Evolutionary conservation across 2,329 filamentous ascomycete genomes (phyloP).

Genomic region (Ophiostoma ips): DNA sequence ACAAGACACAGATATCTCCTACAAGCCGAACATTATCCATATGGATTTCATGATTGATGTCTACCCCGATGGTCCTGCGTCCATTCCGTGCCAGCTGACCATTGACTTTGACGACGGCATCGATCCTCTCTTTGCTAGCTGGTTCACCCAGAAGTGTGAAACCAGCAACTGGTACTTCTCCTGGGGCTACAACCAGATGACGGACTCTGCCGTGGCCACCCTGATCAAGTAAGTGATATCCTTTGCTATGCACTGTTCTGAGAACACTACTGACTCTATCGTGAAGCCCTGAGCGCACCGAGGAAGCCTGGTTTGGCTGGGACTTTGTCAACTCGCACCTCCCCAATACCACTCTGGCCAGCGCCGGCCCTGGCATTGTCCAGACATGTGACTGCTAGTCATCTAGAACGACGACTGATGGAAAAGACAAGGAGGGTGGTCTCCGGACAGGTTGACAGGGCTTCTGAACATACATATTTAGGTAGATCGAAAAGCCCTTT

Average conservation of each 20-base stretch:
- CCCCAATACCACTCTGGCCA: conserved; percentile 1
- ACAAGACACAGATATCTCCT: conserved; percentile 7
- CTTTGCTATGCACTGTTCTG: background rate
- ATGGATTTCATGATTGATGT: conserved; percentile 11
- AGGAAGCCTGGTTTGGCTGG: conserved; percentile 15
- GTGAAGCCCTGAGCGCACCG: conserved; percentile 8
- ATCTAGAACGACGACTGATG: background rate
- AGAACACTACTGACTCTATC: background rate
- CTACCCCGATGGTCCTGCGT: conserved; percentile 5
- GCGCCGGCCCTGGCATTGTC: conserved; percentile 10
- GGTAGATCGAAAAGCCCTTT: no score
- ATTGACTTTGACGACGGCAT: conserved; percentile 7
- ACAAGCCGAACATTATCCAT: conserved; percentile 8
- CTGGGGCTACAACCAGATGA: conserved; percentile 20
- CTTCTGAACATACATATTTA: no score
- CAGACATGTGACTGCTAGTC: conserved; percentile 8
- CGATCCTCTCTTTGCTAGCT: conserved; percentile 16
- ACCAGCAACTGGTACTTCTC: conserved; percentile 19
- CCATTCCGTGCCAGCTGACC: conserved; percentile 12
- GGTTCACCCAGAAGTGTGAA: conserved; percentile 15
- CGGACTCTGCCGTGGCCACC: conserved; percentile 20
- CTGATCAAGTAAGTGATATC: conserved; percentile 18
- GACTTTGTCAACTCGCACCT: conserved; percentile 11
- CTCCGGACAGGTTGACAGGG: no score
- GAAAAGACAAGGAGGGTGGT: no score